phyloP scores from a whole-genome alignment of 2,329 filamentous ascomycete genomes.

The Cephalotrichum gorgonifer region DNA sequence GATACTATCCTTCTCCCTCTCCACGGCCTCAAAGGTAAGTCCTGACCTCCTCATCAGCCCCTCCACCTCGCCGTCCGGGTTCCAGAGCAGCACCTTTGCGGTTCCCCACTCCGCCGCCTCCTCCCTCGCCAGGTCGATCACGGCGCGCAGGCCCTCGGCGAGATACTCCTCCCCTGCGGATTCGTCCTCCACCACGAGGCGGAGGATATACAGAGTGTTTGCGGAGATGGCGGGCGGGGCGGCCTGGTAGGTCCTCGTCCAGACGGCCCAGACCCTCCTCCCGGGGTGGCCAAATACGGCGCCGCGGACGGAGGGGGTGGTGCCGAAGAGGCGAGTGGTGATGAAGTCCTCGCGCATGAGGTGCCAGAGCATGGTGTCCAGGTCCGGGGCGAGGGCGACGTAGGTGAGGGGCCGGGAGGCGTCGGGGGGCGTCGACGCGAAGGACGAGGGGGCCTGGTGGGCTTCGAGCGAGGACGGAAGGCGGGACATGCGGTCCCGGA shows the following conservation, averaged over 20 bases:
- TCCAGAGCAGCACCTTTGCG: conserved; percentile 70
- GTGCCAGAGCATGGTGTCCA: conserved; percentile 64
- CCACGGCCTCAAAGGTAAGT: conserved; percentile 38
- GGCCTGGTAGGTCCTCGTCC: conserved; percentile 57
- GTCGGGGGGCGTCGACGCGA: background rate
- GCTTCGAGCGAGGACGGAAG: background rate
- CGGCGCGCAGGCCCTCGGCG: conserved; percentile 42
- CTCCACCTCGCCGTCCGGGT: conserved; percentile 50
- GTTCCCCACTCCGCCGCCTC: conserved; percentile 66
- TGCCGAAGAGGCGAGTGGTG: conserved; percentile 48
- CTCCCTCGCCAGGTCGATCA: conserved; percentile 56
- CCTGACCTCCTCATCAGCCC: conserved; percentile 32
- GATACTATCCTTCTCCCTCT: conserved; percentile 57
- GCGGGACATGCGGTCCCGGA: conserved; percentile 42
- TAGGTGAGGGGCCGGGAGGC: conserved; percentile 15
- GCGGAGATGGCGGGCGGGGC: conserved; percentile 31
- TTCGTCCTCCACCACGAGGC: conserved; percentile 54
- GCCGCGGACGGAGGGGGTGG: conserved; percentile 53
- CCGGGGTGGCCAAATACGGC: conserved; percentile 45
- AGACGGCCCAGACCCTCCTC: conserved; percentile 59
- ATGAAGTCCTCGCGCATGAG: conserved; percentile 75
- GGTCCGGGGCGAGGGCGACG: conserved; percentile 40
- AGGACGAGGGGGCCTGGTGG: conserved; percentile 8
- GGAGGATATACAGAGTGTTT: conserved; percentile 60
- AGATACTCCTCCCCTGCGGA: conserved; percentile 29